Percentiles rank a stretch among this genome's conserved stretches.
phyloP scores from a whole-genome alignment of 192 early-diverging fungal genomes.

The Coemansia asiatica region DNA sequence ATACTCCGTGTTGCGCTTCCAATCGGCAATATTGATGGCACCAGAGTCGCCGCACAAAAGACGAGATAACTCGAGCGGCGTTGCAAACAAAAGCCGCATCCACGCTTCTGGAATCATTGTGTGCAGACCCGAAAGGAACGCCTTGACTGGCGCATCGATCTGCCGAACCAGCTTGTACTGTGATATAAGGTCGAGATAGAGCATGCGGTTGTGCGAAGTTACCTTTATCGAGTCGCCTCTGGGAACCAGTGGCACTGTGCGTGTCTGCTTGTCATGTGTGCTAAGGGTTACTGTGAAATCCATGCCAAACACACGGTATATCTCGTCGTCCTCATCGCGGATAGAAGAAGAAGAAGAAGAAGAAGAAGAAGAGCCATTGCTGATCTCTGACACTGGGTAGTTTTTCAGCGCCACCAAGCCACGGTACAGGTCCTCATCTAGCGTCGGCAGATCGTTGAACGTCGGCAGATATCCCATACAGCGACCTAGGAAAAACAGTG shows the following conservation, averaged over 20 bases:
- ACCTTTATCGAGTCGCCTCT: constrained; percentile 76
- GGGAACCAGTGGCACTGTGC: constrained; percentile 72
- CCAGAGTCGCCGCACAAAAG: constrained; percentile 78
- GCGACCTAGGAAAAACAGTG: constrained; percentile 77
- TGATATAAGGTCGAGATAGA: constrained; percentile 85
- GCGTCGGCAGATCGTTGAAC: constrained; percentile 76
- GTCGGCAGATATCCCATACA: constrained; percentile 69
- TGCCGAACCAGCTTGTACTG: constrained; percentile 84
- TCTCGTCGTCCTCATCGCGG: constrained; percentile 65
- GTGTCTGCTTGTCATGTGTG: constrained; percentile 24
- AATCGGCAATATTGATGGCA: constrained; percentile 76
- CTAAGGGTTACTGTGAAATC: constrained; percentile 70
- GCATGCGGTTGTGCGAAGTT: constrained; percentile 80
- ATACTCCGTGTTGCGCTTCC: constrained; percentile 73
- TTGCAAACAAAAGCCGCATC: constrained; percentile 86
- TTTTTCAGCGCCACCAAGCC: constrained; percentile 74
- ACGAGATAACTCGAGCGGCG: constrained; percentile 84
- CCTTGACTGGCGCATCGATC: constrained; percentile 72
- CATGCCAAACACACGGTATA: constrained; percentile 59
- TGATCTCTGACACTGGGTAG: constrained; percentile 45
- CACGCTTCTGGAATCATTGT: constrained; percentile 84
- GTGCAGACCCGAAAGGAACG: constrained; percentile 83
- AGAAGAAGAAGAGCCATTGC: background rate
- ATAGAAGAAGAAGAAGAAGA: background rate
- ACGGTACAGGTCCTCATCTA: constrained; percentile 77